phyloP scores from a whole-genome alignment of 805 yeast genomes.

The Debaryomyces castellii region DNA sequence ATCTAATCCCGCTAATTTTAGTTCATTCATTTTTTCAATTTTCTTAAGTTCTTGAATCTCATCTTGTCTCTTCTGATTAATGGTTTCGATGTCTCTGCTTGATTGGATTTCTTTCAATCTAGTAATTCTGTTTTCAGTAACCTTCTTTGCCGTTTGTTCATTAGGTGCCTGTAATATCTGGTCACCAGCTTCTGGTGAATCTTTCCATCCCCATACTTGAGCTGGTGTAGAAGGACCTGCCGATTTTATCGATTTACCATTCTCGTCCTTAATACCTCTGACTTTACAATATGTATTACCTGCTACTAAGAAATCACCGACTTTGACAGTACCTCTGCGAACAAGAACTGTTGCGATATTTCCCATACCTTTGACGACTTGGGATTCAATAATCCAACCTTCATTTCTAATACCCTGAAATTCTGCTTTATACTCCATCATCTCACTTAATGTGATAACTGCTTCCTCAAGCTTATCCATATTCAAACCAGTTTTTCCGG shows the following conservation, averaged over 20 bases:
- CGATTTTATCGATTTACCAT: conserved; percentile 55
- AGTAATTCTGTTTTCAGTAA: conserved; percentile 59
- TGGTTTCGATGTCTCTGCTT: conserved; percentile 61
- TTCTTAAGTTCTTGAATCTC: conserved; percentile 52
- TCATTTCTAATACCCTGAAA: conserved; percentile 53
- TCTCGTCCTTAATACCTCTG: conserved; percentile 71
- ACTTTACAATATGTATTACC: conserved; percentile 88
- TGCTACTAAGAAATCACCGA: conserved; percentile 76
- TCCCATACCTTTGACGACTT: conserved; percentile 79
- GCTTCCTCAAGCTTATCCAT: conserved; percentile 91
- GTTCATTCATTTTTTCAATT: conserved; percentile 54
- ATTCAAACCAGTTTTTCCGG: conserved; percentile 86
- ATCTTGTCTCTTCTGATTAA: conserved; percentile 66
- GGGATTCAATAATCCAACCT: conserved; percentile 89
- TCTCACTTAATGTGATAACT: conserved; percentile 78
- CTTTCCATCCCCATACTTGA: conserved; percentile 93
- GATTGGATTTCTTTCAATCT: conserved; percentile 55
- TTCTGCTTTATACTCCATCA: conserved; percentile 73
- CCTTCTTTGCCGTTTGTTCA: conserved; percentile 76
- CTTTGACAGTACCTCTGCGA: conserved; percentile 70
- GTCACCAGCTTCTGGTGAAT: conserved; percentile 89
- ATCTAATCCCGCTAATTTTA: conserved; percentile 61
- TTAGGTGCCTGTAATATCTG: conserved; percentile 70
- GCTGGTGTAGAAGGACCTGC: conserved; percentile 91
- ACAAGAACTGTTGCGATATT: conserved; percentile 82